Conservation (phyloP, 306 rosid genomes). For the Quillaja saponaria region DNA sequence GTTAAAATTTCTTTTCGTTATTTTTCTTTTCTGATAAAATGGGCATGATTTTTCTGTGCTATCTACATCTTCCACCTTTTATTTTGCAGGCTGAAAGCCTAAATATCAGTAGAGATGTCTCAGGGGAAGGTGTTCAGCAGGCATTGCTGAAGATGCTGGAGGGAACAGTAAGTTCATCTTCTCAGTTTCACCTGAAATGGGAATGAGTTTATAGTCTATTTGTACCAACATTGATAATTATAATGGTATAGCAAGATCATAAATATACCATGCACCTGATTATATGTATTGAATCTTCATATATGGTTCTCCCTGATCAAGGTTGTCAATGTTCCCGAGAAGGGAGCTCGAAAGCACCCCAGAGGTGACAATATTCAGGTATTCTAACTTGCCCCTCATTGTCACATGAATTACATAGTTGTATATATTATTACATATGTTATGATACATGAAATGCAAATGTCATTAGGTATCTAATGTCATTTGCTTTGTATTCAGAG, state of each 20-base stretch:
- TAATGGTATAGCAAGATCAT: not conserved
- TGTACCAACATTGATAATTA: constrained; percentile 8
- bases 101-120: constrained; percentile 95
- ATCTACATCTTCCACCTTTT: constrained; percentile 27
- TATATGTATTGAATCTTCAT: not conserved
- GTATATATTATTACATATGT: constrained; percentile 22
- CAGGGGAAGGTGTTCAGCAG: constrained; percentile 99
- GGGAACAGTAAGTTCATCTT: constrained; percentile 80
- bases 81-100: constrained; percentile 90
- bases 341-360: constrained; percentile 96
- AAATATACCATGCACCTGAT: not conserved
- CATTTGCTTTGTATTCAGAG: not conserved
- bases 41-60: not conserved
- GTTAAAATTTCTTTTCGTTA: not conserved
- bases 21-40: constrained; percentile 4
- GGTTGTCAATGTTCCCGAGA: constrained; percentile 98
- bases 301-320: constrained; percentile 39
- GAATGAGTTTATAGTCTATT: constrained; percentile 11
- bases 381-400: constrained; percentile 18
- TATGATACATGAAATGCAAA: constrained; percentile 13
- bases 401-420: constrained; percentile 9
- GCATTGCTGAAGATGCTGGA: constrained; percentile 97
- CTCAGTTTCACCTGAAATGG: constrained; percentile 5
- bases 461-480: constrained; percentile 17
- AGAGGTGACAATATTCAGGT: constrained; percentile 97